Evolutionary conservation across 495 filamentous ascomycete genomes (phyloP), one percentile per base, ranked within the genome.

Genomic region (Xylaria scruposa): DNA sequence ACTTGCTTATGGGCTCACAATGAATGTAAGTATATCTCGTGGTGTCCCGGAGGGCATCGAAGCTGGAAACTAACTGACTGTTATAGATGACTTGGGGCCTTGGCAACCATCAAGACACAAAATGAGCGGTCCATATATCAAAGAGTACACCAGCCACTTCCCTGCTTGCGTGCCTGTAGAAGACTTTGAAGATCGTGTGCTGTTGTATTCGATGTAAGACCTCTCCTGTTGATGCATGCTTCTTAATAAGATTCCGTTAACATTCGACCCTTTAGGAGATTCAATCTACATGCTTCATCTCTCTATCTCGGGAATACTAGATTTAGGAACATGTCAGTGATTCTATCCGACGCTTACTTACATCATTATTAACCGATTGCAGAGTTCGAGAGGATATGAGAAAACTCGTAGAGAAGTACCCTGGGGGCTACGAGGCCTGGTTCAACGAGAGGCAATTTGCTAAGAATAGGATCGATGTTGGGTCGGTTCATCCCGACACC

Each of bases 111-210:
- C 31, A 15, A 26, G 53, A 56, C 53, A 56, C 53, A 15, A 56
- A 31, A 56, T 56, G 53, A 13, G 24, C 26, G 24, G 24, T 10
- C 24, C 24, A 17, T 56, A 56, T 21, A 56, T 56, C 10, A 31
- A 15, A 56, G 53, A 56, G 53, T 56, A 56, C 53, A 31, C 26
- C 12, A 56, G 33, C 0, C 26, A 56, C 24, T 56, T 56, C 15
- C 10, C 7, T 15, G 0, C 3, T 4, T 56, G 26, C 10, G 26
- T 31, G 8, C 53, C 53, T 9, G 29, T 5, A 17, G 53, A 56
- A 56, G 53, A 56, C 53, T 56, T 56, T n/a, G 53, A 56, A 15
- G 53, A 56, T 56, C 53, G 53, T 56, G 53, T 56, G 13, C 24
- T 56, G 13, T 56, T 56, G 15, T 56, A 56, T 17, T 56, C 53